A percentile compares a stretch with the other conserved stretches of the same genome.
These are phyloP conservation scores for Alternaria panax DNA, from an alignment of 2,329 filamentous ascomycete species.

Conservation along the genomic window DNA sequence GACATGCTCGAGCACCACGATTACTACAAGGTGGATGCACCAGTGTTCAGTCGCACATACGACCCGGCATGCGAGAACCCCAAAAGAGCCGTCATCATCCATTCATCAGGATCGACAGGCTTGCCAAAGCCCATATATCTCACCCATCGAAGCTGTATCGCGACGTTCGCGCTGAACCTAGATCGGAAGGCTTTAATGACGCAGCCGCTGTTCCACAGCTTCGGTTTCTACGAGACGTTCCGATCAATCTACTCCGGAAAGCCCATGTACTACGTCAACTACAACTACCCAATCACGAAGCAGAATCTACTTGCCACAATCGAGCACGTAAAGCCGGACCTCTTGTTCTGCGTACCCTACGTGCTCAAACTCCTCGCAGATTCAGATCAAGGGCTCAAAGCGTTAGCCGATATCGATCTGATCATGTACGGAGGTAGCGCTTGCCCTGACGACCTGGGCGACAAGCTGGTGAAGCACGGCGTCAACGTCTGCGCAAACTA, in stretches of 20 bases:
- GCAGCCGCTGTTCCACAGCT: constrained; percentile 36
- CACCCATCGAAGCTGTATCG: constrained; percentile 55
- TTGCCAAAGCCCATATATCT: constrained; percentile 70
- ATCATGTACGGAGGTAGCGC: constrained; percentile 66
- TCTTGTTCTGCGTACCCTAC: constrained; percentile 70
- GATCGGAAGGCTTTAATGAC: constrained; percentile 33
- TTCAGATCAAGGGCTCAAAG: constrained; percentile 60
- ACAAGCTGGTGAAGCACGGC: constrained; percentile 60
- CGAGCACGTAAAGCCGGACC: constrained; percentile 52
- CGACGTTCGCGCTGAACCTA: constrained; percentile 26
- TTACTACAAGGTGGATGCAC: constrained; percentile 27
- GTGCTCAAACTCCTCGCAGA: constrained; percentile 69
- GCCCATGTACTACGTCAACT: constrained; percentile 28
- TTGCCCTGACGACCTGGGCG: constrained; percentile 67
- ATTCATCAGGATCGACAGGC: constrained; percentile 65
- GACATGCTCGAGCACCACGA: constrained; percentile 36
- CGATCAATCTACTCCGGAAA: constrained; percentile 35
- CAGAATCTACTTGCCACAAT: constrained; percentile 26
- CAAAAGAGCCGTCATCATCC: constrained; percentile 53
- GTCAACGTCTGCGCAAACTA: constrained; percentile 63
- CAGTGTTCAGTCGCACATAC: constrained; percentile 26
- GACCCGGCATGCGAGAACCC: constrained; percentile 37
- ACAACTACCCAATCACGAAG: constrained; percentile 31
- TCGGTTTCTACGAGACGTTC: constrained; percentile 35
- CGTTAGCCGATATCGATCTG: constrained; percentile 57